Conservation (phyloP, 1,284 basidiomycete genomes). For the Pseudozyma hubeiensis region DNA sequence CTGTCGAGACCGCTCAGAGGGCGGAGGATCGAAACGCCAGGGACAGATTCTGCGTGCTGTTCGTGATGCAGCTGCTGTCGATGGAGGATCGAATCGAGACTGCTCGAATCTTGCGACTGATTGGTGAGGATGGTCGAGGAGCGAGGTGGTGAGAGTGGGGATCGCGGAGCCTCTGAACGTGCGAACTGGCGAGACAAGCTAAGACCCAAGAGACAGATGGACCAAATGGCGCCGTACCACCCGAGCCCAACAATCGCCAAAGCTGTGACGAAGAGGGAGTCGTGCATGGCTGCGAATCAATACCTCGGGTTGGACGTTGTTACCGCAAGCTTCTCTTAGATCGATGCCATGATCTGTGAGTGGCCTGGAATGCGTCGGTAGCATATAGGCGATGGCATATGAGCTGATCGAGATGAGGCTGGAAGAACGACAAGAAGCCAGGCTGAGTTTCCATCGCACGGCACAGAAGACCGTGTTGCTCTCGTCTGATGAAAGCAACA, state of each 20-base stretch:
- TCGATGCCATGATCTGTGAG: too few relatives aligned
- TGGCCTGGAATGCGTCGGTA: too few relatives aligned
- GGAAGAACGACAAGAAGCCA: background rate
- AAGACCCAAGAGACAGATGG: constrained; percentile 81
- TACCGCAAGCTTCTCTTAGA: too few relatives aligned
- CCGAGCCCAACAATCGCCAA: constrained; percentile 67
- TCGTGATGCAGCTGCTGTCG: constrained; percentile 79
- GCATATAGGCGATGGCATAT: too few relatives aligned
- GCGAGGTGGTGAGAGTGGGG: constrained; percentile 40
- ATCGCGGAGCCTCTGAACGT: constrained; percentile 28
- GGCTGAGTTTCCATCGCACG: background rate
- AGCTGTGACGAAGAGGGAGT: background rate
- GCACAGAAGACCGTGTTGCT: too few relatives aligned
- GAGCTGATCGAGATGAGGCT: background rate
- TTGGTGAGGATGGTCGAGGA: constrained; percentile 32
- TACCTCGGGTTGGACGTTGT: background rate
- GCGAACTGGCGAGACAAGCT: constrained; percentile 58
- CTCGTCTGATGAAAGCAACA: background rate
- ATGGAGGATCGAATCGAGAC: constrained; percentile 60
- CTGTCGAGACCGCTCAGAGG: constrained; percentile 65
- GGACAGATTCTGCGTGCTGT: constrained; percentile 71
- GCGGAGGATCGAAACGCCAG: constrained; percentile 64
- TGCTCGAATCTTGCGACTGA: constrained; percentile 76
- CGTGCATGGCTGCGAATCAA: background rate
- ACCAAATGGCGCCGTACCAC: constrained; percentile 82